Evolutionary conservation across 2,329 filamentous ascomycete species (phyloP), one percentile per base, ranked within the genome.

Genomic region (Byssochlamys sp.): DNA sequence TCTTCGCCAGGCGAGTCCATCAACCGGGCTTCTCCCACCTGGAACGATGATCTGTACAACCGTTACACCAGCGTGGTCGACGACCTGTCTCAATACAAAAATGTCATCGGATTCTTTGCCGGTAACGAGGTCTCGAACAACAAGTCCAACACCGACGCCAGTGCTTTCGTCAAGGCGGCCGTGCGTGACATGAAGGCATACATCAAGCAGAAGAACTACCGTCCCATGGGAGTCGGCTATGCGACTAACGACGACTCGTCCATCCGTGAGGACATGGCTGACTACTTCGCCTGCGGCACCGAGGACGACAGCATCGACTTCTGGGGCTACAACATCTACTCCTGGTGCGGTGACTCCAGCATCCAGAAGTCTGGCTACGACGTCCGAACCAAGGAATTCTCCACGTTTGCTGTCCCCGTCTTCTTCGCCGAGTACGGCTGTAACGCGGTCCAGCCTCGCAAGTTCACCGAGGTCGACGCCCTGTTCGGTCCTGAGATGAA

Each of bases 321-420:
- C 81, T 99, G 91, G 89, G 94, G 94, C 59, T 97, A 97, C 87
- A 99, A 99, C 82, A 96, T 97, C 78, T 99, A 99, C 83, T 95
- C 91, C 55, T 99, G 94, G 94, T 99, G 94, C 73, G 94, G 92
- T 65, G 75, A 91, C 66, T 95, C 89, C 69, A 84, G 80, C 67
- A 94, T 88, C 78, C 70, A 80, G 35, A 71, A 80, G 59, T 96
- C 94, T 2, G 90, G 90, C 56, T 99, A 91, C 77, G 80, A 87
- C 63, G 81, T 85, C 57, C 88, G 92, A 73, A 91, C 91, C 65
- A 75, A 89, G 63, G 92, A 96, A 77, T 99, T 96, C 79, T 74
- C 80, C 59, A 84, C 87, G 71, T 99, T 94, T 81, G 90, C 89
- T 9, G 90, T 97, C 2, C 94, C 94, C 52, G 89, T 91, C 68